A percentile compares a stretch with the other conserved stretches of the same genome.
Conservation (phyloP, 495 filamentous ascomycete genomes). For the Mytilinidion resinicola region DNA sequence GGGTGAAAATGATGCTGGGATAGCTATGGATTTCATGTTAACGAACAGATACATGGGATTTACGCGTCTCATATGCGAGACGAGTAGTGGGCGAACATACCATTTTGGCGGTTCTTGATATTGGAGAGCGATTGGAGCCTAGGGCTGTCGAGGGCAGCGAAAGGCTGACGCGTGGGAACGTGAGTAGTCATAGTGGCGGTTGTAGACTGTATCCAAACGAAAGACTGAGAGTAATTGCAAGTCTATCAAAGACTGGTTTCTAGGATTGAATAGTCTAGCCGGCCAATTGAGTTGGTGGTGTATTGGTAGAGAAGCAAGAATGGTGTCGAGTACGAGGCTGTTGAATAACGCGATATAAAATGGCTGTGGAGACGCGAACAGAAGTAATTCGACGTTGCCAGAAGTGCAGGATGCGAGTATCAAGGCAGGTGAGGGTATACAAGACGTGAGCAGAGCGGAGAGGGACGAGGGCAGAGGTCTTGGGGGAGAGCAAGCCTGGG, state of each 20-base stretch:
- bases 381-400: too few species aligned
- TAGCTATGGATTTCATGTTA: slow-evolving; percentile 12
- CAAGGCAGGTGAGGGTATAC: background rate
- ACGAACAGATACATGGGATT: background rate
- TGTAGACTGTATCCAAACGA: background rate
- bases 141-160: slow-evolving; percentile 36
- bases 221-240: background rate
- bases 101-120: slow-evolving; percentile 52
- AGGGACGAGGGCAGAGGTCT: slow-evolving; percentile 5
- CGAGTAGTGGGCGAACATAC: slow-evolving; percentile 36
- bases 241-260: slow-evolving; percentile 6
- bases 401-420: background rate
- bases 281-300: background rate
- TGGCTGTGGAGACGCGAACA: background rate
- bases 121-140: slow-evolving; percentile 45
- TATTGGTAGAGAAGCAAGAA: background rate
- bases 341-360: background rate
- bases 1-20: slow-evolving; percentile 13
- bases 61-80: background rate
- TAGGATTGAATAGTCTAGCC: background rate
- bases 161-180: slow-evolving; percentile 35
- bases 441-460: background rate
- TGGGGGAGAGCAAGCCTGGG: slow-evolving; percentile 23
- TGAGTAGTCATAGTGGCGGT: slow-evolving; percentile 29
- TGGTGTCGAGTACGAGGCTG: background rate